These are phyloP conservation scores for Diutina pseudorugosa DNA, from an alignment of 1,139 yeast genomes.

Conservation along the genomic window DNA sequence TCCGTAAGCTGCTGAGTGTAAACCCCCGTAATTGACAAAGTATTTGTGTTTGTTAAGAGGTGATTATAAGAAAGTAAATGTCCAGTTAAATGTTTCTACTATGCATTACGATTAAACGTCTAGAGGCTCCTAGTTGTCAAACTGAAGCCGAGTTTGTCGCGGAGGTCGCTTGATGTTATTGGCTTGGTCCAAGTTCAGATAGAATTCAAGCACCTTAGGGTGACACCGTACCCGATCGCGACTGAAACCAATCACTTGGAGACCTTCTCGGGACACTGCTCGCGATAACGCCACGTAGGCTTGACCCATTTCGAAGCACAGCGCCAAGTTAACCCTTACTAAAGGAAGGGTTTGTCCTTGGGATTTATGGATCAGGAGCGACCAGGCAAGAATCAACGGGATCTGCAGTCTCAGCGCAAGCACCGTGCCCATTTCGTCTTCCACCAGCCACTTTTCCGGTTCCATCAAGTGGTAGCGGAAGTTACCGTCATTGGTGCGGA, in stretches of 20 bases:
- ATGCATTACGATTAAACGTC: background rate
- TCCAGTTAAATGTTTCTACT: no score
- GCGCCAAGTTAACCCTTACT: slow-evolving; percentile 68
- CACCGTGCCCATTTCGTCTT: background rate
- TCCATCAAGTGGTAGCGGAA: slow-evolving; percentile 1
- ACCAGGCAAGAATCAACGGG: slow-evolving; percentile 90
- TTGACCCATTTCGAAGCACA: slow-evolving; percentile 85
- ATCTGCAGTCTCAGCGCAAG: slow-evolving; percentile 28
- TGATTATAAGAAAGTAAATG: no score
- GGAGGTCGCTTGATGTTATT: background rate
- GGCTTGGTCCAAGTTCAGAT: background rate
- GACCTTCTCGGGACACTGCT: slow-evolving; percentile 32
- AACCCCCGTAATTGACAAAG: no score
- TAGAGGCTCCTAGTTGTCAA: background rate
- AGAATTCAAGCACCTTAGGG: slow-evolving; percentile 2
- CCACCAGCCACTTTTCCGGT: slow-evolving; percentile 1
- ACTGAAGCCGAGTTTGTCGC: background rate
- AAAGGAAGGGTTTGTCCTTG: slow-evolving; percentile 89
- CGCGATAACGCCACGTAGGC: slow-evolving; percentile 89
- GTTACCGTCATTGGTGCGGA: background rate
- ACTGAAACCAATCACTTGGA: background rate
- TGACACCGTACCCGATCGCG: background rate
- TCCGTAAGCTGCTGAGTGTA: no score
- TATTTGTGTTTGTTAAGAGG: no score
- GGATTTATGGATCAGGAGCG: slow-evolving; percentile 87